A percentile compares a stretch with the other conserved stretches of the same genome.
These are phyloP conservation scores for Erodium trifolium DNA, from an alignment of 441 rosid genomes.

Conservation along the genomic window DNA sequence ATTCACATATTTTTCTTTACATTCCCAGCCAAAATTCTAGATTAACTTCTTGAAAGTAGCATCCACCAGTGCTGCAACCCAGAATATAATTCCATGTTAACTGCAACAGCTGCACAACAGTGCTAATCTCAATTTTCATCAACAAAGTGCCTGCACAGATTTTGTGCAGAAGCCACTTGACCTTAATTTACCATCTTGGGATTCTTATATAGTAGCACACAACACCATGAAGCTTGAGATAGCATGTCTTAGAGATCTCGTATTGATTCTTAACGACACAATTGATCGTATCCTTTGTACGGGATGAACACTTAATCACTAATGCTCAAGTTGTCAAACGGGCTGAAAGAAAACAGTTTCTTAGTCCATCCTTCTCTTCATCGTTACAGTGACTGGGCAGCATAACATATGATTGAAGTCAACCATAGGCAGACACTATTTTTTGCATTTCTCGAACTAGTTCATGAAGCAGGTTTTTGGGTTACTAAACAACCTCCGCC, in stretches of 20 bases:
- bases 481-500: conserved; percentile 21
- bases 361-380: conserved; percentile 7
- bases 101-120: not conserved
- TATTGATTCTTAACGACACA: not conserved
- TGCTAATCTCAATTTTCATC: no score
- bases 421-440: conserved; percentile 17
- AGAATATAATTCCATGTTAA: not conserved
- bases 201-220: not conserved
- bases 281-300: not conserved
- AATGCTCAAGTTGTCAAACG: not conserved
- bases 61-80: not conserved
- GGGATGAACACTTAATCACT: not conserved
- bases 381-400: conserved; percentile 8
- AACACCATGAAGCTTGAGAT: not conserved
- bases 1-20: not conserved
- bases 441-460: conserved; percentile 21
- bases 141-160: not conserved
- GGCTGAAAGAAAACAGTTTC: not conserved
- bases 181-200: not conserved
- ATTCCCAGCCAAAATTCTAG: not conserved
- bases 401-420: conserved; percentile 2
- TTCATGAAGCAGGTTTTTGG: conserved; percentile 13
- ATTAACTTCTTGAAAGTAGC: not conserved
- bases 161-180: not conserved
- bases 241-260: not conserved